These are phyloP conservation scores for Fusarium sp. DNA, from an alignment of 2,329 filamentous ascomycete genomes.

Conservation along the genomic window DNA sequence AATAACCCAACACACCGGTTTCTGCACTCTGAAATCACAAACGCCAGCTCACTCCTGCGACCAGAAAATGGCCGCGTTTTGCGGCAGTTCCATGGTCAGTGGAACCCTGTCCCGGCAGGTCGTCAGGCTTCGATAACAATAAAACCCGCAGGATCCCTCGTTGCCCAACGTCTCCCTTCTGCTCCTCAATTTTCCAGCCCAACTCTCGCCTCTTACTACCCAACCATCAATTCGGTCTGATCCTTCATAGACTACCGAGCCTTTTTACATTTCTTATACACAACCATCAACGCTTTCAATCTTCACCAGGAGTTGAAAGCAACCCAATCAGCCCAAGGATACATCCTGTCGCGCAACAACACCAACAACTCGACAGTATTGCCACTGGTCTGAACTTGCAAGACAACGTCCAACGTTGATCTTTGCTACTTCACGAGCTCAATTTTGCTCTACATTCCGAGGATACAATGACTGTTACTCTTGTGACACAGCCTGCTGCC, in stretches of 20 bases:
- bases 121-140: slow-evolving; percentile 53
- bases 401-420: slow-evolving; percentile 49
- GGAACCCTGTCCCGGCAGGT: slow-evolving; percentile 42
- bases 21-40: slow-evolving; percentile 48
- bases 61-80: slow-evolving; percentile 58
- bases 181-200: slow-evolving; percentile 49
- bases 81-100: slow-evolving; percentile 45
- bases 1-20: slow-evolving; percentile 40
- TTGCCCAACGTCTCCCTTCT: slow-evolving; percentile 53
- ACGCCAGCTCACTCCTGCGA: slow-evolving; percentile 62
- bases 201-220: slow-evolving; percentile 55
- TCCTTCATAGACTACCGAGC: slow-evolving; percentile 43
- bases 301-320: slow-evolving; percentile 40
- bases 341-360: slow-evolving; percentile 47
- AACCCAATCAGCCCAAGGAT: slow-evolving; percentile 45
- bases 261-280: slow-evolving; percentile 40
- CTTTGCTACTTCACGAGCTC: slow-evolving; percentile 47
- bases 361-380: slow-evolving; percentile 44
- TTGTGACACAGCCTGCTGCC: slow-evolving; percentile 60
- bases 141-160: slow-evolving; percentile 64
- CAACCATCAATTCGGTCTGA: slow-evolving; percentile 49
- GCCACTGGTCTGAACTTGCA: slow-evolving; percentile 46
- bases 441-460: slow-evolving; percentile 50
- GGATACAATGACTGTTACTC: slow-evolving; percentile 63
- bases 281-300: slow-evolving; percentile 36